phyloP scores from a whole-genome alignment of 495 filamentous ascomycete species.

The Amorphotheca resinae region DNA sequence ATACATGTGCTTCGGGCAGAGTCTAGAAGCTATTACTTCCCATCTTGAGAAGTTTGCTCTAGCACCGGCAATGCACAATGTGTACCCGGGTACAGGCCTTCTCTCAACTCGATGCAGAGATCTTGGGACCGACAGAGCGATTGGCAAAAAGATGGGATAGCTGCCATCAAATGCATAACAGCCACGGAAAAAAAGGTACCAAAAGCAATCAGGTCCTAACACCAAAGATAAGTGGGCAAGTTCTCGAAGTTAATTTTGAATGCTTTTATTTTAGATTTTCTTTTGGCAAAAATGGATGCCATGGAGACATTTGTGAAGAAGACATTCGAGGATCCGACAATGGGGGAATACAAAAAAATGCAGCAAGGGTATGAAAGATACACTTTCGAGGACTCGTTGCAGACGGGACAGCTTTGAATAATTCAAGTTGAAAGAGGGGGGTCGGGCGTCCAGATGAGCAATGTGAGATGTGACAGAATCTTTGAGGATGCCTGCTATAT shows the following conservation, averaged over 20 bases:
- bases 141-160: too few species aligned
- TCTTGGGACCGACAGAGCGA: too few species aligned
- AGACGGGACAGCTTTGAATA: background rate
- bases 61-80: background rate
- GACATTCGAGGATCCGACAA: background rate
- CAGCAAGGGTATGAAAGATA: background rate
- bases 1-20: background rate
- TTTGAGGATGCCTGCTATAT: too few species aligned
- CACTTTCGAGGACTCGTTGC: background rate
- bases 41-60: background rate
- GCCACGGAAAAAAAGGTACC: too few species aligned
- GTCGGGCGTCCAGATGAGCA: too few species aligned
- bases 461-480: background rate
- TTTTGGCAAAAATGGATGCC: background rate
- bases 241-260: too few species aligned
- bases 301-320: background rate
- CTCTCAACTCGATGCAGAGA: background rate
- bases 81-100: background rate
- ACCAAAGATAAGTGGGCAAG: too few species aligned
- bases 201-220: too few species aligned
- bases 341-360: background rate
- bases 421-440: too few species aligned
- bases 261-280: background rate
- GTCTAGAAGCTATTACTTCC: background rate
- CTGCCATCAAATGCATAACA: too few species aligned